These are phyloP conservation scores for Curvularia hawaiiensis DNA, from an alignment of 2,329 filamentous ascomycete species.

Conservation along the genomic window DNA sequence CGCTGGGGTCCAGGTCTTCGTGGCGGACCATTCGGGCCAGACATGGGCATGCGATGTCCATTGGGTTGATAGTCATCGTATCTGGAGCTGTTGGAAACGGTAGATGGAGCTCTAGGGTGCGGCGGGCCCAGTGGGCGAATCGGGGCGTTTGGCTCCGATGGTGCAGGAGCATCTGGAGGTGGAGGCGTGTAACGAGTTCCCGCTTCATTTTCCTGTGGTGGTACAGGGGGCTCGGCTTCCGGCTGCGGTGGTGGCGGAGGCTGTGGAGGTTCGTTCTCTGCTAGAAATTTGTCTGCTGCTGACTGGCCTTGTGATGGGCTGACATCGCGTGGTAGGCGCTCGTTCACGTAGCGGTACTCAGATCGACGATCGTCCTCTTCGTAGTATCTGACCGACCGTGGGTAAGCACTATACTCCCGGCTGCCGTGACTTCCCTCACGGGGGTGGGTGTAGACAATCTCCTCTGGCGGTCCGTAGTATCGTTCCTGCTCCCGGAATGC, in stretches of 20 bases:
- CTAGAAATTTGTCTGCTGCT: conserved; percentile 44
- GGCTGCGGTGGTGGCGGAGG: conserved; percentile 17
- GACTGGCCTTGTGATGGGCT: conserved; percentile 33
- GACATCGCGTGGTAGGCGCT: conserved; percentile 27
- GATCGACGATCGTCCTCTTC: conserved; percentile 30
- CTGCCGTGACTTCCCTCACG: conserved; percentile 33
- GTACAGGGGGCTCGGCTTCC: conserved; percentile 21
- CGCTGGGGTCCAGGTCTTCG: conserved; percentile 38
- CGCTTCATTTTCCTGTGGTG: conserved; percentile 34
- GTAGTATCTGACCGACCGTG: conserved; percentile 36
- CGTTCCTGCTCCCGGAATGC: conserved; percentile 41
- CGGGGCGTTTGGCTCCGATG: conserved; percentile 23
- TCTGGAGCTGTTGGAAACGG: conserved; percentile 41
- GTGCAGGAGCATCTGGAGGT: conserved; percentile 22
- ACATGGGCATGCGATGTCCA: conserved; percentile 34
- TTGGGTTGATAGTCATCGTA: conserved; percentile 34
- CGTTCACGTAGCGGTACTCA: conserved; percentile 32
- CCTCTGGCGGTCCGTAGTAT: conserved; percentile 36
- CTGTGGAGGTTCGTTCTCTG: conserved; percentile 31
- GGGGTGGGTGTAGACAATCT: conserved; percentile 36
- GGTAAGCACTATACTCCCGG: conserved; percentile 35
- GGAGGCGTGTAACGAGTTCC: conserved; percentile 39
- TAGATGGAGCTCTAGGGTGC: conserved; percentile 34
- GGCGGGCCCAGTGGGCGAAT: conserved; percentile 24
- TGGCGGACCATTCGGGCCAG: conserved; percentile 27